These are phyloP conservation scores for Penicillium oxalicum DNA, from an alignment of 2,329 filamentous ascomycete species.

Conservation along the genomic window DNA sequence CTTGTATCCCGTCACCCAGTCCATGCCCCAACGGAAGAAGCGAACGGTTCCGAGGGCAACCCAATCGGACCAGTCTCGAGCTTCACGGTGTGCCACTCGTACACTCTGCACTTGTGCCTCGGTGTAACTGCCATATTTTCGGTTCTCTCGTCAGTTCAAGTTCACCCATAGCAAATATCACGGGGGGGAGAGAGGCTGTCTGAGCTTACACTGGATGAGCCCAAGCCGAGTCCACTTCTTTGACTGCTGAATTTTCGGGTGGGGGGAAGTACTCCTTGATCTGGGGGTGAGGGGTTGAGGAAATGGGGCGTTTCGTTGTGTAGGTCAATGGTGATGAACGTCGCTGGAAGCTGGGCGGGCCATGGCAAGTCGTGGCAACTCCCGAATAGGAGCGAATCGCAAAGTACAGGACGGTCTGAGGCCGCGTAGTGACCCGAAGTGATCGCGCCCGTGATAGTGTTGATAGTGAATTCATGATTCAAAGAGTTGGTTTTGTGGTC, in stretches of 20 bases:
- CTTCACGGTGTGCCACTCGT: slow-evolving; percentile 67
- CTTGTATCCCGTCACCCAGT: slow-evolving; percentile 71
- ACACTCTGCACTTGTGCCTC: slow-evolving; percentile 72
- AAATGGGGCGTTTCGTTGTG: slow-evolving; percentile 11
- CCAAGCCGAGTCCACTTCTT: slow-evolving; percentile 15
- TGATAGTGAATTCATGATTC: slow-evolving; percentile 27
- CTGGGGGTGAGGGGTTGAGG: slow-evolving; percentile 12
- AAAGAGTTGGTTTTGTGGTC: not conserved
- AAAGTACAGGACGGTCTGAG: slow-evolving; percentile 22
- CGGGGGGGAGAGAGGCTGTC: not conserved
- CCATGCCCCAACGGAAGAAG: slow-evolving; percentile 70
- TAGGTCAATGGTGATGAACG: slow-evolving; percentile 3
- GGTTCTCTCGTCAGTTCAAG: slow-evolving; percentile 10
- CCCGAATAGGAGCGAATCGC: slow-evolving; percentile 22
- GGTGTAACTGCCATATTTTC: slow-evolving; percentile 50
- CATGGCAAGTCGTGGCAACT: slow-evolving; percentile 16
- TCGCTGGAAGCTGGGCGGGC: slow-evolving; percentile 14
- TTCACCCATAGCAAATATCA: not conserved
- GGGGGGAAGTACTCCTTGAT: slow-evolving; percentile 18
- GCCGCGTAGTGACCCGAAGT: slow-evolving; percentile 24
- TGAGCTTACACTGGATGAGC: slow-evolving; percentile 43
- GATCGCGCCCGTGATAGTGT: slow-evolving; percentile 21
- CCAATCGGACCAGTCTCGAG: slow-evolving; percentile 68
- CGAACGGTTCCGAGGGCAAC: slow-evolving; percentile 72
- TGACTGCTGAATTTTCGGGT: slow-evolving; percentile 9